These are phyloP conservation scores for Halenospora varia DNA, from an alignment of 495 filamentous ascomycete genomes.

Conservation along the genomic window DNA sequence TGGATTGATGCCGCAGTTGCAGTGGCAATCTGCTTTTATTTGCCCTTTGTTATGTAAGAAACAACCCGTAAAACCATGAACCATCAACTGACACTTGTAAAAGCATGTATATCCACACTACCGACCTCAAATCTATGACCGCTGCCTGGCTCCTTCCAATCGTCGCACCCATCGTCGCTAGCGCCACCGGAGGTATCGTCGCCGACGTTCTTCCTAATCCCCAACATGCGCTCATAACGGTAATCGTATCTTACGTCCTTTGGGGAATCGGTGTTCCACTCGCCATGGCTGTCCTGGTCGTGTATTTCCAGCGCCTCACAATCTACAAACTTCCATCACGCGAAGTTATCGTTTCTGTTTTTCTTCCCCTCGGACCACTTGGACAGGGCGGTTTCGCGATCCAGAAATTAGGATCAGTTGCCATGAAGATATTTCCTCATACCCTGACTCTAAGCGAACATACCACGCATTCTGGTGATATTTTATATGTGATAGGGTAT, in stretches of 20 bases:
- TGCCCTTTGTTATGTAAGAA: conserved; percentile 54
- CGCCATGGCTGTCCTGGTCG: conserved; percentile 48
- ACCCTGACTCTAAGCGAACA: conserved; percentile 31
- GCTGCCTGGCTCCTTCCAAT: conserved; percentile 60
- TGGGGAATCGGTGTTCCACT: conserved; percentile 58
- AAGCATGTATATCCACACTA: conserved; percentile 33
- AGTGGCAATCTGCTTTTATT: conserved; percentile 41
- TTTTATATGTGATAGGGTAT: conserved; percentile 51
- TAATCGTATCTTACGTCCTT: conserved; percentile 52
- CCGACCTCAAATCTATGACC: conserved; percentile 40
- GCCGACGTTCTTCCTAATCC: conserved; percentile 47
- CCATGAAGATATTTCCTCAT: conserved; percentile 44
- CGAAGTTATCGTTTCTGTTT: conserved; percentile 58
- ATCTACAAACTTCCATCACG: conserved; percentile 52
- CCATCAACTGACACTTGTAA: not conserved
- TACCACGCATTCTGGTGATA: conserved; percentile 37
- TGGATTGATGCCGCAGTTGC: conserved; percentile 52
- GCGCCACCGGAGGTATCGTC: conserved; percentile 52
- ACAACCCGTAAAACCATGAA: conserved; percentile 3
- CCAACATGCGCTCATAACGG: conserved; percentile 50
- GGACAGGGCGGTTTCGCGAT: conserved; percentile 55
- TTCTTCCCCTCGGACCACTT: conserved; percentile 58
- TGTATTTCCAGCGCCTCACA: conserved; percentile 58
- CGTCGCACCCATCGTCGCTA: conserved; percentile 53
- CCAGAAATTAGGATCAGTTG: conserved; percentile 51